phyloP scores from a whole-genome alignment of 2,329 filamentous ascomycete genomes.

The Pyricularia sp. region DNA sequence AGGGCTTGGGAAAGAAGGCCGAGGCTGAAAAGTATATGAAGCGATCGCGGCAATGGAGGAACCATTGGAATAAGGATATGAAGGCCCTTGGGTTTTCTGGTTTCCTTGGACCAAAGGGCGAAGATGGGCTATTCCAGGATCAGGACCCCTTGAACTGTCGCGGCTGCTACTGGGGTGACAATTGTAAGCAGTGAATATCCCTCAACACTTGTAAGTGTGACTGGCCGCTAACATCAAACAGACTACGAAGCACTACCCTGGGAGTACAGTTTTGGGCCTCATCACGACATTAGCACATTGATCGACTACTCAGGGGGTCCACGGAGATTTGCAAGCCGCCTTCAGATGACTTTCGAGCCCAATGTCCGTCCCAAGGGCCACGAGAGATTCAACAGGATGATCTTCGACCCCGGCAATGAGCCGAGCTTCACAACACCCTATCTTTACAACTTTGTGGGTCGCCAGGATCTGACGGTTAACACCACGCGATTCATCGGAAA shows the following conservation, averaged over 20 bases:
- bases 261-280: constrained; percentile 60
- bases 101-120: constrained; percentile 54
- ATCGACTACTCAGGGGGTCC: constrained; percentile 46
- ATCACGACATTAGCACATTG: constrained; percentile 52
- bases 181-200: neutral
- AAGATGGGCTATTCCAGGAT: constrained; percentile 32
- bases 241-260: constrained; percentile 51
- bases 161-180: constrained; percentile 57
- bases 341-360: constrained; percentile 52
- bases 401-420: constrained; percentile 62
- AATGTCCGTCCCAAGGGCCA: constrained; percentile 30
- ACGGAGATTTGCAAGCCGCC: constrained; percentile 42
- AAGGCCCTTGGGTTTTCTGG: constrained; percentile 51
- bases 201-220: constrained; percentile 6
- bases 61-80: constrained; percentile 57
- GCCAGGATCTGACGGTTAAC: constrained; percentile 51
- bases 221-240: neutral
- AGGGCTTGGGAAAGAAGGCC: constrained; percentile 35
- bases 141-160: constrained; percentile 51
- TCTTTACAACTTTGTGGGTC: constrained; percentile 57
- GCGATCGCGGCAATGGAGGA: constrained; percentile 59
- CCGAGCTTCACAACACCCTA: constrained; percentile 59
- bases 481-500: constrained; percentile 50
- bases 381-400: constrained; percentile 36
- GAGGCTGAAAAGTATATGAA: constrained; percentile 51